Percentiles rank a stretch among this genome's conserved stretches.
These are phyloP conservation scores for Aphanomyces astaci DNA, from an alignment of 352 stramenopile species.

Conservation along the genomic window DNA sequence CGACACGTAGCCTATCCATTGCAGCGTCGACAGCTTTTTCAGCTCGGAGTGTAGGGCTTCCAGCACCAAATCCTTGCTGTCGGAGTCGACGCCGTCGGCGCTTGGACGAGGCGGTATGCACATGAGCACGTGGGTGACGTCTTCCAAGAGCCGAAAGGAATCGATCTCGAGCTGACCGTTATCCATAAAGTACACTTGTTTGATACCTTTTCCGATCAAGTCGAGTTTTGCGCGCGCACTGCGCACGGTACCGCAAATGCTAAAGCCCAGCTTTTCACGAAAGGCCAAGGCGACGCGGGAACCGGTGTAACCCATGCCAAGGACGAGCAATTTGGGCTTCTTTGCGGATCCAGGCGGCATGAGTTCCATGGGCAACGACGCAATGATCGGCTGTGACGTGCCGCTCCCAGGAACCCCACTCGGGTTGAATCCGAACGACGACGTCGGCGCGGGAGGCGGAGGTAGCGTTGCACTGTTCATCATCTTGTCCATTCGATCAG, in stretches of 20 bases:
- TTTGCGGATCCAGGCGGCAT: slow-evolving; percentile 7
- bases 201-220: slow-evolving; percentile 10
- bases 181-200: slow-evolving; percentile 80
- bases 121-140: slow-evolving; percentile 67
- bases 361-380: neutral
- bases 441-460: neutral
- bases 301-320: slow-evolving; percentile 83
- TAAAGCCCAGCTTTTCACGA: slow-evolving; percentile 41
- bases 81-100: neutral
- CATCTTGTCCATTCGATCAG: slow-evolving; percentile 2
- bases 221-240: slow-evolving; percentile 24
- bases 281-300: slow-evolving; percentile 62
- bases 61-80: slow-evolving; percentile 62
- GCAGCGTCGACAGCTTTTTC: slow-evolving; percentile 32
- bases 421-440: slow-evolving; percentile 4
- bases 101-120: slow-evolving; percentile 42
- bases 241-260: slow-evolving; percentile 64
- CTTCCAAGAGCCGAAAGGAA: slow-evolving; percentile 39
- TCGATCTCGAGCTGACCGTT: slow-evolving; percentile 40
- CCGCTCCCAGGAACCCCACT: neutral
- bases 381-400: neutral
- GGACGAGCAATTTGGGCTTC: slow-evolving; percentile 74
- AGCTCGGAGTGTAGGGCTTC: slow-evolving; percentile 29
- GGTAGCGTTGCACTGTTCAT: neutral
- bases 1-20: slow-evolving; percentile 87